Evolutionary conservation across 2,329 filamentous ascomycete genomes (phyloP).

Genomic region (Aspergillus tanneri): DNA sequence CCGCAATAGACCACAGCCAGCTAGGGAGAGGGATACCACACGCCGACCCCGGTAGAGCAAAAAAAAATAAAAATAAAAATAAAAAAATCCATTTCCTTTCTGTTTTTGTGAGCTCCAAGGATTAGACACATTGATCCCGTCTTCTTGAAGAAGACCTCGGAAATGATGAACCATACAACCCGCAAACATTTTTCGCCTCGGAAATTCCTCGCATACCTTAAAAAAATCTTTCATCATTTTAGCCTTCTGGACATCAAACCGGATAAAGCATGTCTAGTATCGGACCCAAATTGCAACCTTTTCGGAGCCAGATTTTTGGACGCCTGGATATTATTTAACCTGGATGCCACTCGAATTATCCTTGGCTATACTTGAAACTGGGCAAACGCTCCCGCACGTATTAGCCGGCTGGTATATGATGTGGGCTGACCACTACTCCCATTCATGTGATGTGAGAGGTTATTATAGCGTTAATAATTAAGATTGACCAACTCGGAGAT

Average conservation of each 20-base stretch:
- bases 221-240: slow-evolving; percentile 9
- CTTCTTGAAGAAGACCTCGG: slow-evolving; percentile 12
- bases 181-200: slow-evolving; percentile 8
- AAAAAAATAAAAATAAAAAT: neutral
- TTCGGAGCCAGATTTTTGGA: slow-evolving; percentile 18
- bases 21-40: slow-evolving; percentile 39
- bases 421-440: slow-evolving; percentile 13
- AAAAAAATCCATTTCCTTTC: slow-evolving; percentile 5
- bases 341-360: slow-evolving; percentile 19
- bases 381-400: slow-evolving; percentile 11
- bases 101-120: slow-evolving; percentile 12
- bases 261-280: slow-evolving; percentile 20
- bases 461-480: slow-evolving; percentile 17
- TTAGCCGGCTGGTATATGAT: slow-evolving; percentile 11
- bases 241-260: slow-evolving; percentile 17
- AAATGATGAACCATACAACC: slow-evolving; percentile 13
- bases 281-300: slow-evolving; percentile 17
- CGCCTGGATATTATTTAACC: slow-evolving; percentile 19
- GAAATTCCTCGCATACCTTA: neutral
- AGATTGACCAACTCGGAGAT: slow-evolving; percentile 20
- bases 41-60: slow-evolving; percentile 38
- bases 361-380: slow-evolving; percentile 14
- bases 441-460: slow-evolving; percentile 4
- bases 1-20: slow-evolving; percentile 41
- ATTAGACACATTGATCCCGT: slow-evolving; percentile 8